Evolutionary conservation across 495 filamentous ascomycete species (phyloP).

Genomic region (Letharia lupina): DNA sequence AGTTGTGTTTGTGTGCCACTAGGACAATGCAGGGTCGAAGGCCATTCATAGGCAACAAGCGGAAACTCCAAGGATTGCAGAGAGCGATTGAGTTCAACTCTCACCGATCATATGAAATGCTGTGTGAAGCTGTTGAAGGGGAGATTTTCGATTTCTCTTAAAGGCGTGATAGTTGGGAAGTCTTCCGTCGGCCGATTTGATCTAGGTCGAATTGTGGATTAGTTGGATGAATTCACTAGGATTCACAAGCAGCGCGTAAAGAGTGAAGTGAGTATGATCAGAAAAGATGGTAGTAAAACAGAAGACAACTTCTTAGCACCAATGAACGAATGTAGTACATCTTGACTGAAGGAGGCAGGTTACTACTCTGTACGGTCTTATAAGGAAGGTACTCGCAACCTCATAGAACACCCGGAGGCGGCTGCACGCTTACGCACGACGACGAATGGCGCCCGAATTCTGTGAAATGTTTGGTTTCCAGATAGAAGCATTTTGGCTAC

Average conservation of each 20-base stretch:
- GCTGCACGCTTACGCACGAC: constrained; percentile 18
- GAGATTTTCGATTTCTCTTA: background rate
- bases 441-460: constrained; percentile 8
- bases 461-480: constrained; percentile 19
- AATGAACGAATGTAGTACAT: constrained; percentile 14
- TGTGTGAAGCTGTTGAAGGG: background rate
- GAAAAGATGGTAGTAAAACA: constrained; percentile 2
- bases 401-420: constrained; percentile 16
- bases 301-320: background rate
- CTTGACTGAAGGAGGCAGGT: constrained; percentile 6
- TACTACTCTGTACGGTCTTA: constrained; percentile 13
- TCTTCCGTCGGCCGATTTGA: background rate
- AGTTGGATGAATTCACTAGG: background rate
- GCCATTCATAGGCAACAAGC: constrained; percentile 1
- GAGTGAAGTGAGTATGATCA: background rate
- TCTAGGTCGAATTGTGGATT: background rate
- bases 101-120: background rate
- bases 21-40: constrained; percentile 3
- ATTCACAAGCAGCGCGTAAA: constrained; percentile 15
- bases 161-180: background rate
- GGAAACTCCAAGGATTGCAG: background rate
- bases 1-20: background rate
- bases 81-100: background rate
- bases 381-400: constrained; percentile 17
- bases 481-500: constrained; percentile 6